Evolutionary conservation across 129 eudicot genomes (phyloP), one percentile per base, ranked within the genome.

Genomic region (Saussurea involucrata): DNA sequence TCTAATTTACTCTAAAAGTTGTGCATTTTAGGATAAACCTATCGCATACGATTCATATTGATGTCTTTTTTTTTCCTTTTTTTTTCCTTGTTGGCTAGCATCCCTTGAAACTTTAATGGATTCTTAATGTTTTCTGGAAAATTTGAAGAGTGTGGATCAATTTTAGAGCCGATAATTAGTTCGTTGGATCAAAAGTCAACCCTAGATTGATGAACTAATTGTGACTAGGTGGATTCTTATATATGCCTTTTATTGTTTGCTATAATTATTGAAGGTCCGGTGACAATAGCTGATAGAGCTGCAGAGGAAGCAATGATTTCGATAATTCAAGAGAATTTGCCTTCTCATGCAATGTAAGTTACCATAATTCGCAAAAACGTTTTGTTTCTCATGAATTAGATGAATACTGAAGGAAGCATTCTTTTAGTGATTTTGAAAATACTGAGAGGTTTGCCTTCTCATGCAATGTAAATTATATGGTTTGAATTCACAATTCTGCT

Each of bases 271-370:
- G 42, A 78, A 91, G 98, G 97, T 89, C 98, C 98, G 25, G 98
- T 95, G 82, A 95, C 98, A 6, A 86, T 95, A 72, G 98, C 96
- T 83, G 97, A 95, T 88, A 89, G 76, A 80, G 91, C 88, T 76
- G 97, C 97, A 24, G 98, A 94, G 87, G 93, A 84, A 74, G 75
- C 98, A 3, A 94, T 95, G 98, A 84, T 82, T 55, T 78, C 85
- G 8, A 83, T 95, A 24, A 77, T 95, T 1, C 72, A 74, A 66
- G 83, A 89, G 75, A 81, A 72, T 68, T 85, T 91, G 65, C 94
- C 98, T 80, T 73, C 87, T 76, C 97, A 95, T 81, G 98, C 97
- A 77, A 89, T 95, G 98, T 95, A 79, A 87, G 96, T 79, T 74
- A 9, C 60, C 9, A 13, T 12, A 76, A 40, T 17, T 76, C 9